Evolutionary conservation across 2,329 filamentous ascomycete species (phyloP), one percentile per base, ranked within the genome.

Genomic region (Verticillium nonalfalfae): DNA sequence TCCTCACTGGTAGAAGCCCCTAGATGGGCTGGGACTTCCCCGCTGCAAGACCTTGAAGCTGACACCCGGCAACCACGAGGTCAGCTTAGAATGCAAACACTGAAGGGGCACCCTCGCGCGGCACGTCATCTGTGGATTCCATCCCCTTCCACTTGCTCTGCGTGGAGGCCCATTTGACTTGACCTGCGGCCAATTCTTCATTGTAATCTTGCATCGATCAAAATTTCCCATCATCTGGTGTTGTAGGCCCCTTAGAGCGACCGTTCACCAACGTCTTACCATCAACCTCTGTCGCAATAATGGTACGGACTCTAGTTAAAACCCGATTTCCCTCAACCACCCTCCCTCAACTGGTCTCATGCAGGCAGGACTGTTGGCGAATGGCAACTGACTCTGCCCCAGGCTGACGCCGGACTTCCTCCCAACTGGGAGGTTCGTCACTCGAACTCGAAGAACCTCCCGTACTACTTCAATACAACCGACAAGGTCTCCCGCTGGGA

Each of bases 371-470:
- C 26, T 52, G 54, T 35, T n/a, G 38, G 39, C 54, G 26, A 18
- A 36, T 39, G 35, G 13, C 35, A 5, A 39, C 60, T 55, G 36
- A 57, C 54, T 14, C 45, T 52, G 10, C 15, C 52, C 11, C 68
- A 90, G 86, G 78, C 84, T 72, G 90, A 93, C 61, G 88, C 89
- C 68, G 94, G 94, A 74, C 86, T 97, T 66, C 93, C 93, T 65
- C 76, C 86, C 58, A 87, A 88, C 75, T 97, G 94, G 93, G 95
- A 98, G 80, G 92, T 99, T 73, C 92, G 95, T 75, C 92, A 96
- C 80, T 97, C 92, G 76, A 96, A 97, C 81, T 96, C 92, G 77
- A 98, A 97, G 82, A 96, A 96, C 79, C 89, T 98, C 39, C 95
- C 95, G 40, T 99, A 99, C 83, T 99, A 98, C 82, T 98, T 97